Base-by-base conservation (phyloP, 805 yeast genomes). In the Candida rishiriensis region DNA sequence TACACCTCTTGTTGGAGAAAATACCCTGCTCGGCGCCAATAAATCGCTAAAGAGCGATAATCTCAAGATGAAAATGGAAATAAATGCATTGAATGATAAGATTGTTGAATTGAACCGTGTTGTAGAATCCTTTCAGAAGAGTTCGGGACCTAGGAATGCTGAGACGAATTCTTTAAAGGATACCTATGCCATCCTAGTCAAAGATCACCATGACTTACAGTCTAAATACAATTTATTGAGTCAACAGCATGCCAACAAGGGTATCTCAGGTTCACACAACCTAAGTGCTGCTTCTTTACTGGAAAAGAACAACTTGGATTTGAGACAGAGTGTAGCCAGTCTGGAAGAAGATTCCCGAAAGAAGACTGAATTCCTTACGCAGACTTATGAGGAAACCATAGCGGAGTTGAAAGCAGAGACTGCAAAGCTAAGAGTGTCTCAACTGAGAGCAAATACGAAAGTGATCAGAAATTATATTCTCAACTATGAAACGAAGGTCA, bases 11-110 rank as follows among this genome's bases (percentile, higher is more conserved):
- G 7, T 4, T 21, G 26, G 7, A 9, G 9, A 13, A 6, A 3
- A 30, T n/a, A 6, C 10, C 6, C 12, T 15, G 13, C 5, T 35
- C 9, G 21, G 17, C n/a, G 28, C 10, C 29, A 10, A 17, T 12
- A 32, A 38, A 31, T 16, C 34, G 15, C 29, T 39, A 38, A 36
- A 37, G 36, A 29, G 29, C 34, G 34, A 37, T 14, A 43, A 41
- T 12, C 42, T 40, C 3, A 41, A 40, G n/a, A 26, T 37, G 34
- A 28, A 37, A 15, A 21, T 10, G 3, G 29, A 39, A 15, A 14
- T 35, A 3, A 28, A 10, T 14, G 29, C 6, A 14, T 17, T 35
- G 28, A 15, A 35, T 8, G 37, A 30, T 9, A 12, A 35, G 29
- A 17, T 17, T 9, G 5, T 16, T 11, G 37, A 35, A 5, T 17